Conservation (phyloP, 176 grass and related monocot genomes). For the Triticum dicoccoides region DNA sequence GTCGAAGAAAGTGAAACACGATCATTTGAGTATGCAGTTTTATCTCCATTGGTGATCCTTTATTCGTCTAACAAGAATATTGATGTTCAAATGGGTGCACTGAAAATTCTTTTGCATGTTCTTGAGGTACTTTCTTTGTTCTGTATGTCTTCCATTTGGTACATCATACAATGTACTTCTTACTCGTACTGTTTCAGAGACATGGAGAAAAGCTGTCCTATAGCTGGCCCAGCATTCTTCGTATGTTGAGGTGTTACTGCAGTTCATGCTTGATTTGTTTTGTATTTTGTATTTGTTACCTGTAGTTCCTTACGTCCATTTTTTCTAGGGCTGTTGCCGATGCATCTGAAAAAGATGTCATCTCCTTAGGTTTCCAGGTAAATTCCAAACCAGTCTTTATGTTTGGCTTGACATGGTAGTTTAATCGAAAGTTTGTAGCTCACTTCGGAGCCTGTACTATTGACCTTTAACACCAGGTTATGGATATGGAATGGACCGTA, state of each 20-base stretch:
- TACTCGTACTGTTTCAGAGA: slow-evolving; percentile 60
- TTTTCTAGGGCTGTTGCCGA: slow-evolving; percentile 75
- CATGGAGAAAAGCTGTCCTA: slow-evolving; percentile 89
- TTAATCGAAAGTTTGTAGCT: not conserved
- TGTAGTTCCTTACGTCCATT: slow-evolving; percentile 30
- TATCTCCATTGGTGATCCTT: slow-evolving; percentile 82
- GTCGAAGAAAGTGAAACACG: slow-evolving; percentile 60
- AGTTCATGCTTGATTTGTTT: slow-evolving; percentile 30
- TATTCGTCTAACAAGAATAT: slow-evolving; percentile 77
- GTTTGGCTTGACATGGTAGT: slow-evolving; percentile 21
- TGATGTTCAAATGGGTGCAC: slow-evolving; percentile 78
- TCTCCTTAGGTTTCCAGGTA: slow-evolving; percentile 98
- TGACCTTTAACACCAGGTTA: not conserved
- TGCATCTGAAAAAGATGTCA: slow-evolving; percentile 82
- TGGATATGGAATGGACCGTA: not conserved
- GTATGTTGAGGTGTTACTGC: slow-evolving; percentile 78
- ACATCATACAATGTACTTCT: slow-evolving; percentile 31
- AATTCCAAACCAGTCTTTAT: slow-evolving; percentile 23
- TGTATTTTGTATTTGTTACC: slow-evolving; percentile 31
- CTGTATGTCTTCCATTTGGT: slow-evolving; percentile 23
- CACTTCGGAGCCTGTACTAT: not conserved
- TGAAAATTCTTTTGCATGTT: slow-evolving; percentile 99
- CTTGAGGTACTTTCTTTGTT: slow-evolving; percentile 72
- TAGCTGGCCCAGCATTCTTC: slow-evolving; percentile 88
- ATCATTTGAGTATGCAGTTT: slow-evolving; percentile 89